Conservation (phyloP, 2,329 filamentous ascomycete species). For the Rasamsonia emersonii region DNA sequence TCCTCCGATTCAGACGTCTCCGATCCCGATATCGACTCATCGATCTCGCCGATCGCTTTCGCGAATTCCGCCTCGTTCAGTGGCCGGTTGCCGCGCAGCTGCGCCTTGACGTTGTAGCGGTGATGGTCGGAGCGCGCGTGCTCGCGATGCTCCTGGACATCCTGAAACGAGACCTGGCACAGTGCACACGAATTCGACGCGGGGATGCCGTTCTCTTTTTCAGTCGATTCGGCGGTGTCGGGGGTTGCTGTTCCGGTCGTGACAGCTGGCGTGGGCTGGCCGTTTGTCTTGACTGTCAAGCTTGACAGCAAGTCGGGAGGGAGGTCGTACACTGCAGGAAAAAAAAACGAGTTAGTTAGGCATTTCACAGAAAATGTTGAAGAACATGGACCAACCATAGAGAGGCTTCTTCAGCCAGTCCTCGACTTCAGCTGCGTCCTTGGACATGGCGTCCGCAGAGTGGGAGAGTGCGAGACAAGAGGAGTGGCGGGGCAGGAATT, state of each 20-base stretch:
- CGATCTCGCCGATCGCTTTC: conserved; percentile 71
- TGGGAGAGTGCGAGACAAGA: too few relatives aligned
- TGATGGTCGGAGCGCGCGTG: conserved; percentile 89
- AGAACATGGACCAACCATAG: conserved; percentile 5
- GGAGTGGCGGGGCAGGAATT: too few relatives aligned
- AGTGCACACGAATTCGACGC: conserved; percentile 69
- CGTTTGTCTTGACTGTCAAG: conserved; percentile 51
- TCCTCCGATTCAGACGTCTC: conserved; percentile 64
- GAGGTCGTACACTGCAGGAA: conserved; percentile 65
- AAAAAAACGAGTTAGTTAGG: conserved; percentile 10
- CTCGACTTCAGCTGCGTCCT: conserved; percentile 1
- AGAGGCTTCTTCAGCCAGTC: conserved; percentile 7
- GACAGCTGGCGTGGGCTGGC: conserved; percentile 18
- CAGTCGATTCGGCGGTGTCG: conserved; percentile 22
- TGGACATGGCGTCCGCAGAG: conserved; percentile 9
- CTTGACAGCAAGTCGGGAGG: conserved; percentile 63
- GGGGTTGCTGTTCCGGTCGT: conserved; percentile 14
- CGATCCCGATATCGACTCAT: conserved; percentile 80
- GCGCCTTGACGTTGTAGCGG: conserved; percentile 90
- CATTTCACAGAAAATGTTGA: neutral
- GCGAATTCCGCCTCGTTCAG: conserved; percentile 81
- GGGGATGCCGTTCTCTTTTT: conserved; percentile 31
- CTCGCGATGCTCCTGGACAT: conserved; percentile 69
- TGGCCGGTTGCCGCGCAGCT: conserved; percentile 61
- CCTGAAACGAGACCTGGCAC: conserved; percentile 63